These are phyloP conservation scores for Cutaneotrichosporon dermatis DNA, from an alignment of 1,284 basidiomycete species.

Conservation along the genomic window DNA sequence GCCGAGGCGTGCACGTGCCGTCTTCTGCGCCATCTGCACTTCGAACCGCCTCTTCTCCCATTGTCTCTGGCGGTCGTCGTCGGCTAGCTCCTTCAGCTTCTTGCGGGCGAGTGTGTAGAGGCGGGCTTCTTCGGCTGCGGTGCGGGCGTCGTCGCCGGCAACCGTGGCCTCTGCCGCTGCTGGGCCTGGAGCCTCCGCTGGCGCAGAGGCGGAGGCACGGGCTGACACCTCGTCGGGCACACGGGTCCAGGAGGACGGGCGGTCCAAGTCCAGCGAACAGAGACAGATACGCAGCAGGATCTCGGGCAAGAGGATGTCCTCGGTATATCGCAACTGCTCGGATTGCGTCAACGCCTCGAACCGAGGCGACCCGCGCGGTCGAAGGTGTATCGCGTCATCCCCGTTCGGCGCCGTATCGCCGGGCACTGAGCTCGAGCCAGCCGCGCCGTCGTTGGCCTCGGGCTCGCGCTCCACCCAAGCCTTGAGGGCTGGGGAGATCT, in stretches of 20 bases:
- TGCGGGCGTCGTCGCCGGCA: neutral
- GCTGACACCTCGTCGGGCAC: neutral
- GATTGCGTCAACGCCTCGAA: slow-evolving; percentile 20
- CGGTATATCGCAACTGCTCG: slow-evolving; percentile 15
- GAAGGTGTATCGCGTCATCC: too few species aligned
- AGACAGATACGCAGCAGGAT: slow-evolving; percentile 18
- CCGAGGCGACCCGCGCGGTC: slow-evolving; percentile 22
- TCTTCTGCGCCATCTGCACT: neutral
- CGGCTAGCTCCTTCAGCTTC: neutral
- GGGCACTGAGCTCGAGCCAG: neutral
- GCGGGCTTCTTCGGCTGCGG: neutral
- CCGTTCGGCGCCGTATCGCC: too few species aligned
- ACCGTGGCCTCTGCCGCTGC: too few species aligned
- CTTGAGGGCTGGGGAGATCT: slow-evolving; percentile 25
- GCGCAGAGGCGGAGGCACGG: neutral
- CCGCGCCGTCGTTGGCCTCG: slow-evolving; percentile 1
- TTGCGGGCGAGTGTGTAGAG: neutral
- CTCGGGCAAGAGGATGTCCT: slow-evolving; percentile 30
- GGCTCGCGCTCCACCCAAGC: slow-evolving; percentile 25
- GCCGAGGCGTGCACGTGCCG: neutral
- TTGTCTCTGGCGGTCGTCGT: neutral
- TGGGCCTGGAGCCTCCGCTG: too few species aligned
- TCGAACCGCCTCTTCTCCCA: neutral
- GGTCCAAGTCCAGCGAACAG: neutral
- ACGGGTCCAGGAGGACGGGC: neutral